A percentile compares a stretch with the other conserved stretches of the same genome.
Evolutionary conservation across 192 early-diverging fungal genomes (phyloP).

Genomic region (Backusella luteola): DNA sequence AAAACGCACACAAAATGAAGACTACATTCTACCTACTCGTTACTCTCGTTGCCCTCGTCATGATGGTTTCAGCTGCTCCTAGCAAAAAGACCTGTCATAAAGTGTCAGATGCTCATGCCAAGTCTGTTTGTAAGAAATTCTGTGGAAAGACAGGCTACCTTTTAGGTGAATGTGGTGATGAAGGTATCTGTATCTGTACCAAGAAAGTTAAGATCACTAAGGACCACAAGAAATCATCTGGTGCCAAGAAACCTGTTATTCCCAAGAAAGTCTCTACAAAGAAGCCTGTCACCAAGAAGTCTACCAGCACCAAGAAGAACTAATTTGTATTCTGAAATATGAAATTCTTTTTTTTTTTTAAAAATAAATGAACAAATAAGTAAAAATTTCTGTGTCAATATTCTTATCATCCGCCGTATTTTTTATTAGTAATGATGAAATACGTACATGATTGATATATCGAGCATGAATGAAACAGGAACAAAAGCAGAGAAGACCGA

Average conservation of each 20-base stretch:
- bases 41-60: background rate
- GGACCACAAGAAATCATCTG: background rate
- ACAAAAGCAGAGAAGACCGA: too few relatives aligned
- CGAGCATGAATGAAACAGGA: too few relatives aligned
- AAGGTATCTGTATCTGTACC: slow-evolving; percentile 7
- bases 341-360: background rate
- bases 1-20: background rate
- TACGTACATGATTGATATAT: too few relatives aligned
- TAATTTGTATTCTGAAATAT: background rate
- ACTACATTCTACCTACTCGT: background rate
- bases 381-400: too few relatives aligned
- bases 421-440: too few relatives aligned
- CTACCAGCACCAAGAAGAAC: background rate
- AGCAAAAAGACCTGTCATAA: slow-evolving; percentile 4
- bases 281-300: background rate
- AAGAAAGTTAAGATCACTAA: background rate
- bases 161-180: slow-evolving; percentile 13
- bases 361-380: background rate
- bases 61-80: slow-evolving; percentile 7
- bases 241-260: background rate
- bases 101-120: slow-evolving; percentile 9
- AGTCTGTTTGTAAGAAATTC: slow-evolving; percentile 13
- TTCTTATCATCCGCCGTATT: too few relatives aligned
- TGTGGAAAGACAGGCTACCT: slow-evolving; percentile 4
- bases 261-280: background rate